phyloP scores from a whole-genome alignment of 139 green algal species.

The Tetraselmis chui region DNA sequence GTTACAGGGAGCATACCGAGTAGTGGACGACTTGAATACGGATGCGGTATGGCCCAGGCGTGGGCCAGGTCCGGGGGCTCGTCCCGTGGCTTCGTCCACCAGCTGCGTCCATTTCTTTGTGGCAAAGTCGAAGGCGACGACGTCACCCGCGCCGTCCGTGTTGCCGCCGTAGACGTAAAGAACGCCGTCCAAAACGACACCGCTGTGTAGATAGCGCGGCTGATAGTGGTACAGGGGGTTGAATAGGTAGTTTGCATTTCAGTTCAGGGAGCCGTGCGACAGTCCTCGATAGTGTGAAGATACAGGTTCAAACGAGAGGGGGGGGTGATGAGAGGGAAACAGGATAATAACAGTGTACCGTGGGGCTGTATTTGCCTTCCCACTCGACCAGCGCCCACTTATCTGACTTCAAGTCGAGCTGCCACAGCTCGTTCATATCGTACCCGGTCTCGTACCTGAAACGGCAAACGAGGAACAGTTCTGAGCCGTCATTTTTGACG shows the following conservation, averaged over 20 bases:
- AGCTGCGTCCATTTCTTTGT: background rate
- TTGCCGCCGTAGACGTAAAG: background rate
- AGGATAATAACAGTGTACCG: background rate
- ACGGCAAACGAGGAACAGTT: no score
- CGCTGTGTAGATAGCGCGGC: background rate
- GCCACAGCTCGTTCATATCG: background rate
- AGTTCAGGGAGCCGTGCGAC: no score
- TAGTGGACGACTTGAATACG: background rate
- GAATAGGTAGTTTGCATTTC: no score
- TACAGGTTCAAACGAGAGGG: background rate
- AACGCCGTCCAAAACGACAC: background rate
- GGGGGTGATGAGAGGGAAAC: no score
- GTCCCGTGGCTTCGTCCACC: background rate
- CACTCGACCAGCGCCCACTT: background rate
- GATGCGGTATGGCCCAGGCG: background rate
- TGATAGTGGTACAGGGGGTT: background rate
- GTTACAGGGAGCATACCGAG: background rate
- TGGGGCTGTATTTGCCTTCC: background rate
- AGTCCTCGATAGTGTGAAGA: no score
- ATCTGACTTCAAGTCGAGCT: background rate
- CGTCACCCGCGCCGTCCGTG: background rate
- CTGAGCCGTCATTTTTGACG: no score
- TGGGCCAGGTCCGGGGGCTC: no score
- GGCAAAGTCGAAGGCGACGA: background rate
- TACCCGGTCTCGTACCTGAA: background rate